Conservation (phyloP, 2,329 filamentous ascomycete species). For the Aspergillus pseudoterreus region DNA sequence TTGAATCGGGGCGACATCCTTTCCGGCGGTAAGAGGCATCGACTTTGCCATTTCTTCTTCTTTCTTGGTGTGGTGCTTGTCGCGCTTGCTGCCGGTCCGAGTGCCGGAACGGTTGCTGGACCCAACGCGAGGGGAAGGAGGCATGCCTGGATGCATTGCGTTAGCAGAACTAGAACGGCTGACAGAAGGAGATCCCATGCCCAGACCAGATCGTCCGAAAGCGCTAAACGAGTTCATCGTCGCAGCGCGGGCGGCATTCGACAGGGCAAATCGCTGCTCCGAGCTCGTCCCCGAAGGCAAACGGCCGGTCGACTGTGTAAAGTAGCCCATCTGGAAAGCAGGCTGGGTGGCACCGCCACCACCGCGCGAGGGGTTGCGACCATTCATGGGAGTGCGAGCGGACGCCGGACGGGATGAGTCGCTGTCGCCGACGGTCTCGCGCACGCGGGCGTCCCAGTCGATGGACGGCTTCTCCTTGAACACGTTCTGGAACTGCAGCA, state of each 20-base stretch:
- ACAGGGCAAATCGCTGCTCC: slow-evolving; percentile 67
- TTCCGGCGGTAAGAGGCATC: slow-evolving; percentile 85
- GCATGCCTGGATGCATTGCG: slow-evolving; percentile 52
- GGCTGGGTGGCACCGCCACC: slow-evolving; percentile 49
- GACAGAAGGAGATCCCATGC: slow-evolving; percentile 62
- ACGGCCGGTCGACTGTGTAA: slow-evolving; percentile 50
- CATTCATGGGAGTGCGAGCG: slow-evolving; percentile 47
- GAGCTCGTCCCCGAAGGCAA: slow-evolving; percentile 76
- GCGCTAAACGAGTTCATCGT: slow-evolving; percentile 55
- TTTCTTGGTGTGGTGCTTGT: slow-evolving; percentile 54
- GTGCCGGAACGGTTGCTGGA: slow-evolving; percentile 58
- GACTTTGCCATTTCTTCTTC: slow-evolving; percentile 69
- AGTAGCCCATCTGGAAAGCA: slow-evolving; percentile 65
- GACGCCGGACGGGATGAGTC: slow-evolving; percentile 62
- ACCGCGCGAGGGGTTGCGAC: slow-evolving; percentile 51
- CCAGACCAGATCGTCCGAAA: slow-evolving; percentile 60
- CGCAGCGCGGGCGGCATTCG: slow-evolving; percentile 47
- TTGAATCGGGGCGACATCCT: slow-evolving; percentile 76
- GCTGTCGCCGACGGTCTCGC: slow-evolving; percentile 77
- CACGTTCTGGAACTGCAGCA: slow-evolving; percentile 92
- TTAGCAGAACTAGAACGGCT: slow-evolving; percentile 59
- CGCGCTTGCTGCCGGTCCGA: slow-evolving; percentile 49
- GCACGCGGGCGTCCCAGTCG: slow-evolving; percentile 86
- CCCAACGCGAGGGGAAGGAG: slow-evolving; percentile 68
- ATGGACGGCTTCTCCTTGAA: slow-evolving; percentile 95